Percentiles rank a stretch among this genome's conserved stretches.
Evolutionary conservation across 1,284 basidiomycete species (phyloP).

Genomic region (Tilletia walkeri): DNA sequence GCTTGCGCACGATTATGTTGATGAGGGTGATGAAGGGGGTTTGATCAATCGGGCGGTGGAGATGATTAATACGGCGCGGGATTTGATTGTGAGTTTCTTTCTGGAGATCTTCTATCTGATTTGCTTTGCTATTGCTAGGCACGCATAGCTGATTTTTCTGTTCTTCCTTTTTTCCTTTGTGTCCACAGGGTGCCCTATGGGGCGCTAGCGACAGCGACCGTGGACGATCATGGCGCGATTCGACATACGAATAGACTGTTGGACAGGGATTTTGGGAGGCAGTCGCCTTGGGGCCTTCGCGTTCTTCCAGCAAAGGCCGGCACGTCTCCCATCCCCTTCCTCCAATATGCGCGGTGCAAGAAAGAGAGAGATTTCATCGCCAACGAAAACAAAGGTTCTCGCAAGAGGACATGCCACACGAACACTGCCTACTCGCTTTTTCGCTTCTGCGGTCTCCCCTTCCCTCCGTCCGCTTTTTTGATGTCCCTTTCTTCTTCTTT

Average conservation of each 20-base stretch:
- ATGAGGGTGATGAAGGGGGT: slow-evolving; percentile 50
- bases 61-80: slow-evolving; percentile 53
- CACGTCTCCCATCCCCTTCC: too few species aligned
- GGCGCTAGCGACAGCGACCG: slow-evolving; percentile 14
- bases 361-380: too few species aligned
- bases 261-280: too few species aligned
- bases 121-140: background rate
- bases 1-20: slow-evolving; percentile 52
- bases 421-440: too few species aligned
- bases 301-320: too few species aligned
- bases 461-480: too few species aligned
- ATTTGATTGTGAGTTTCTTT: slow-evolving; percentile 35
- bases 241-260: slow-evolving; percentile 4
- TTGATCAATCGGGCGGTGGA: slow-evolving; percentile 53
- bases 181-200: background rate
- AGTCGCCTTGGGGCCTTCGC: too few species aligned
- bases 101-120: background rate
- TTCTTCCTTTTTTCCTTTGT: background rate
- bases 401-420: too few species aligned
- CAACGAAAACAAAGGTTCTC: too few species aligned
- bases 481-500: too few species aligned
- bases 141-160: background rate
- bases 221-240: slow-evolving; percentile 11
- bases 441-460: too few species aligned
- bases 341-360: too few species aligned